Conservation (phyloP, 2,329 filamentous ascomycete genomes). For the Paecilomyces variotii region DNA sequence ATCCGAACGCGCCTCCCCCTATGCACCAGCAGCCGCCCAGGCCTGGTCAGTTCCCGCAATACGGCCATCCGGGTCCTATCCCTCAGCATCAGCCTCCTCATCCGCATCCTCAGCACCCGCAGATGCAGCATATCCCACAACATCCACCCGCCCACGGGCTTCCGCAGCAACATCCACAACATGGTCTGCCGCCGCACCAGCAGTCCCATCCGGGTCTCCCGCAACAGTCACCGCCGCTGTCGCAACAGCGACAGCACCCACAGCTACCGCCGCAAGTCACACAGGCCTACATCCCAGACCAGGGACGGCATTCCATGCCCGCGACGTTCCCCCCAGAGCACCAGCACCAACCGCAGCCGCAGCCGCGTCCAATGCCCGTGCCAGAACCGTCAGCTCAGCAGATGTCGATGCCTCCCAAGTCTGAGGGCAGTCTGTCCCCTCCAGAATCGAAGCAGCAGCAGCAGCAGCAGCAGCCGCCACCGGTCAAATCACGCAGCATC, state of each 20-base stretch:
- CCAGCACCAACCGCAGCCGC: constrained; percentile 41
- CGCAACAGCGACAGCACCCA: constrained; percentile 30
- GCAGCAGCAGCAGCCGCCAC: constrained; percentile 52
- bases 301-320: constrained; percentile 63
- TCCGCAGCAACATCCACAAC: constrained; percentile 17
- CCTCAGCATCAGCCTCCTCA: constrained; percentile 28
- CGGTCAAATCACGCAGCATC: constrained; percentile 74
- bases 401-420: constrained; percentile 31
- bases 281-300: constrained; percentile 68
- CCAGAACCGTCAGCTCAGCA: constrained; percentile 50
- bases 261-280: constrained; percentile 45
- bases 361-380: constrained; percentile 54
- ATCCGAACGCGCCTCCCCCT: constrained; percentile 48
- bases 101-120: constrained; percentile 23
- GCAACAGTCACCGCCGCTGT: constrained; percentile 18
- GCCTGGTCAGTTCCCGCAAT: constrained; percentile 35
- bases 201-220: constrained; percentile 16
- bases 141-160: constrained; percentile 37
- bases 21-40: constrained; percentile 40
- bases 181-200: constrained; percentile 32
- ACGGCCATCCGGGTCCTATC: constrained; percentile 35
- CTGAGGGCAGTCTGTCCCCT: constrained; percentile 38
- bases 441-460: constrained; percentile 52
- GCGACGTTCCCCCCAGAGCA: constrained; percentile 59
- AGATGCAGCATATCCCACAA: constrained; percentile 30